Evolutionary conservation across 495 filamentous ascomycete species (phyloP).

Genomic region (Darksidea phi): DNA sequence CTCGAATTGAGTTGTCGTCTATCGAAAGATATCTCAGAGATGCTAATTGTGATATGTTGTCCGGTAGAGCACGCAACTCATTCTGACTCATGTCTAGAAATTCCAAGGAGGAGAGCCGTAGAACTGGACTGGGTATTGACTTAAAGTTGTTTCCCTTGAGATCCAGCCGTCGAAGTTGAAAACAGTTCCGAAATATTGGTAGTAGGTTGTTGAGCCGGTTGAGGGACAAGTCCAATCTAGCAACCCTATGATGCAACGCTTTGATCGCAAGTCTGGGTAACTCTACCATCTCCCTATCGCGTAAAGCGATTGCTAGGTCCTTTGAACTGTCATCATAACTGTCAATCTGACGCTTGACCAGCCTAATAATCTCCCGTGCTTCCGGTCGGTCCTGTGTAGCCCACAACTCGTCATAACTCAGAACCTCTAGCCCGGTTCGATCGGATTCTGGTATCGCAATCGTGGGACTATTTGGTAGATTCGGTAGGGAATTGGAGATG

Average conservation of each 20-base stretch:
- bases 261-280: not conserved
- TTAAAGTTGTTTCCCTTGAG: not conserved
- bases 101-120: slow-evolving; percentile 1
- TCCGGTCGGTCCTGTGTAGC: no score
- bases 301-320: not conserved
- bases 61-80: not conserved
- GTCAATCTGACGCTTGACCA: not conserved
- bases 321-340: not conserved
- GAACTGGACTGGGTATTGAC: not conserved
- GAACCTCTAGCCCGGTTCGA: no score
- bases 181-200: not conserved
- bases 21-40: not conserved
- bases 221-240: not conserved
- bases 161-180: not conserved
- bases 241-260: not conserved
- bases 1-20: not conserved
- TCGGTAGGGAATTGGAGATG: no score
- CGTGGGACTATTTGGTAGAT: no score
- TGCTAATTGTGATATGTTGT: not conserved
- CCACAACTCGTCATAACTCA: no score
- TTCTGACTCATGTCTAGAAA: slow-evolving; percentile 5
- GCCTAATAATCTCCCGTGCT: not conserved
- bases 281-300: not conserved
- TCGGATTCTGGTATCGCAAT: no score
- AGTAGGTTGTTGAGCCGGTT: not conserved